phyloP scores from a whole-genome alignment of 1,284 basidiomycete species.

The Apiotrichum gracile region DNA sequence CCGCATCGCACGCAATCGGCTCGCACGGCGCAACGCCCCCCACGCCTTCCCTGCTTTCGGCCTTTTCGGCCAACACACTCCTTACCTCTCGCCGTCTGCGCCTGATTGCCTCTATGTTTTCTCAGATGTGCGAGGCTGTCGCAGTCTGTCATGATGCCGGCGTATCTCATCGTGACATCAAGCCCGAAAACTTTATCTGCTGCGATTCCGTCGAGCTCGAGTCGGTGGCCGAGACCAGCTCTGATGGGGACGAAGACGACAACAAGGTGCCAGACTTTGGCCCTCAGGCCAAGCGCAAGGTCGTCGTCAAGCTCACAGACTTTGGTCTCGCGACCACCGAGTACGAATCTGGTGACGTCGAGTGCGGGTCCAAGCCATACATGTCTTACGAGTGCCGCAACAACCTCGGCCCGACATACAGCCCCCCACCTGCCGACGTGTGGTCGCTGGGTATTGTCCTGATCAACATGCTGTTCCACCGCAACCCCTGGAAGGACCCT shows the following conservation, averaged over 20 bases:
- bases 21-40: constrained; percentile 65
- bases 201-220: constrained; percentile 70
- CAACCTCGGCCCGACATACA: constrained; percentile 88
- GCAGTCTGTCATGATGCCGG: constrained; percentile 89
- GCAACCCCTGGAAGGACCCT: constrained; percentile 97
- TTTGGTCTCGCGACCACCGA: constrained; percentile 94
- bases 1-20: background rate
- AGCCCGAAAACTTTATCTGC: constrained; percentile 88
- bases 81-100: constrained; percentile 80
- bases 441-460: constrained; percentile 98
- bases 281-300: constrained; percentile 53
- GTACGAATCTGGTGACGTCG: constrained; percentile 84
- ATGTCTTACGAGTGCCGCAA: constrained; percentile 99
- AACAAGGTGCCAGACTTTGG: constrained; percentile 49
- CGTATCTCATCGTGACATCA: constrained; percentile 95
- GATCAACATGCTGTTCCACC: constrained; percentile 98
- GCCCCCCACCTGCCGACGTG: constrained; percentile 89
- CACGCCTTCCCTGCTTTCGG: constrained; percentile 87
- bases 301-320: constrained; percentile 85
- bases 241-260: constrained; percentile 47
- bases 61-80: constrained; percentile 71
- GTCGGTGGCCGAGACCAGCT: constrained; percentile 34
- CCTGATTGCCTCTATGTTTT: constrained; percentile 93
- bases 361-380: constrained; percentile 97
- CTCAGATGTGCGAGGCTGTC: constrained; percentile 96